A percentile compares a stretch with the other conserved stretches of the same genome.
phyloP scores from a whole-genome alignment of 106 monocot species.

The Dendrobium chrysotoxum region DNA sequence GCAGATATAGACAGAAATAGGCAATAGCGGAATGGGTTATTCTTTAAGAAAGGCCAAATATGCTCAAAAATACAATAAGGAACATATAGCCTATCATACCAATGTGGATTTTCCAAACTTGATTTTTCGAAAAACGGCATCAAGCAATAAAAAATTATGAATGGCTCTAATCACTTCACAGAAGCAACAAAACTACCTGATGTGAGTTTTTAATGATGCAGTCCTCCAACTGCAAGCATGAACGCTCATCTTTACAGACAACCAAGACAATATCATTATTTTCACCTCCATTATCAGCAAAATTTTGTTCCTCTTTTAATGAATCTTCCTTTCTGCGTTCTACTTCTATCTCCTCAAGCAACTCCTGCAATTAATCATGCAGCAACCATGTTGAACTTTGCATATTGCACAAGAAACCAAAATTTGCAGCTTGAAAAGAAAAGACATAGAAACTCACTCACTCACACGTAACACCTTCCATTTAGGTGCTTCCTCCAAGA shows the following conservation, averaged over 20 bases:
- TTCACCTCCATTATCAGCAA: conserved; percentile 14
- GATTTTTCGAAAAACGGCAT: not conserved
- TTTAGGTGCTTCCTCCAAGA: conserved; percentile 91
- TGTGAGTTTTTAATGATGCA: conserved; percentile 56
- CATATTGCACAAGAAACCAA: conserved; percentile 7
- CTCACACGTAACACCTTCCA: conserved; percentile 99
- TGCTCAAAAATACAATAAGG: not conserved
- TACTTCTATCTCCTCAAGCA: conserved; percentile 91
- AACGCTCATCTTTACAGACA: conserved; percentile 90
- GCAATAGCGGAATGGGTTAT: not conserved
- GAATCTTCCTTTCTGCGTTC: conserved; percentile 36
- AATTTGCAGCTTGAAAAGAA: not conserved
- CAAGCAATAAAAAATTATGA: not conserved
- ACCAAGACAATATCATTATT: conserved; percentile 65
- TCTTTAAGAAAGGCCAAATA: not conserved
- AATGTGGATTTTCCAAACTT: not conserved
- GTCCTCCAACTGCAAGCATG: conserved; percentile 95
- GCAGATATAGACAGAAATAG: not conserved
- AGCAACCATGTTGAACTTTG: not conserved
- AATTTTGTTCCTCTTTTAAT: conserved; percentile 16
- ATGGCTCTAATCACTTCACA: not conserved
- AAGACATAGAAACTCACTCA: conserved; percentile 44
- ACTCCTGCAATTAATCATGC: conserved; percentile 42
- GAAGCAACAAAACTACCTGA: conserved; percentile 34
- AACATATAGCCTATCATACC: not conserved